A percentile compares a stretch with the other conserved stretches of the same genome.
Evolutionary conservation across 139 green algal genomes (phyloP).

Genomic region (Haematococcus lacustris): DNA sequence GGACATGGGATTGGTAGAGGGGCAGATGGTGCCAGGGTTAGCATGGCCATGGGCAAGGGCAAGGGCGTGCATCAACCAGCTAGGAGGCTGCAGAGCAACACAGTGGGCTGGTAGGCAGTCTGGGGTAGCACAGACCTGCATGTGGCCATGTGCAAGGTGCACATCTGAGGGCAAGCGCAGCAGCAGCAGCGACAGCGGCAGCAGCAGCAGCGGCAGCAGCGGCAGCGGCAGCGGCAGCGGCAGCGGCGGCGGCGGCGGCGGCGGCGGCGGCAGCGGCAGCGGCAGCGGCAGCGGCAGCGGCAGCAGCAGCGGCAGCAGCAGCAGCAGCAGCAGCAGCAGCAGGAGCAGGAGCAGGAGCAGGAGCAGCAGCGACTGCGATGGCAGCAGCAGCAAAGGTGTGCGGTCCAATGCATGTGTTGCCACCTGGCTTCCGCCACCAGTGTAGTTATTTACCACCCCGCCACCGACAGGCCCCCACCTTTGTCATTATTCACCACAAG

Average conservation of each 20-base stretch:
- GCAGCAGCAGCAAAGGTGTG: background rate
- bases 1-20: too few relatives aligned
- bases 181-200: background rate
- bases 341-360: too few relatives aligned
- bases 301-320: background rate
- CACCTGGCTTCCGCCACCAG: background rate
- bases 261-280: too few relatives aligned
- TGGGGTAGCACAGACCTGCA: too few relatives aligned
- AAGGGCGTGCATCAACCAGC: background rate
- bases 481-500: slow-evolving; percentile 17
- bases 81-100: background rate
- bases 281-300: too few relatives aligned
- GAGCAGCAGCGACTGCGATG: background rate
- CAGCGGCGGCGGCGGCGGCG: too few relatives aligned
- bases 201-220: background rate
- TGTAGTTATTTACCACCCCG: background rate
- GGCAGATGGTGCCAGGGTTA: too few relatives aligned
- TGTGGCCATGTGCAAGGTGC: too few relatives aligned
- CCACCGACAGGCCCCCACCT: background rate
- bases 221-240: background rate
- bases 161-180: background rate
- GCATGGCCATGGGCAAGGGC: background rate
- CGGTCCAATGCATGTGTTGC: background rate
- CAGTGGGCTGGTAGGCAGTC: too few relatives aligned
- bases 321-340: background rate